A percentile compares a stretch with the other conserved stretches of the same genome.
phyloP scores from a whole-genome alignment of 805 yeast species.

The Candida nemodendra region DNA sequence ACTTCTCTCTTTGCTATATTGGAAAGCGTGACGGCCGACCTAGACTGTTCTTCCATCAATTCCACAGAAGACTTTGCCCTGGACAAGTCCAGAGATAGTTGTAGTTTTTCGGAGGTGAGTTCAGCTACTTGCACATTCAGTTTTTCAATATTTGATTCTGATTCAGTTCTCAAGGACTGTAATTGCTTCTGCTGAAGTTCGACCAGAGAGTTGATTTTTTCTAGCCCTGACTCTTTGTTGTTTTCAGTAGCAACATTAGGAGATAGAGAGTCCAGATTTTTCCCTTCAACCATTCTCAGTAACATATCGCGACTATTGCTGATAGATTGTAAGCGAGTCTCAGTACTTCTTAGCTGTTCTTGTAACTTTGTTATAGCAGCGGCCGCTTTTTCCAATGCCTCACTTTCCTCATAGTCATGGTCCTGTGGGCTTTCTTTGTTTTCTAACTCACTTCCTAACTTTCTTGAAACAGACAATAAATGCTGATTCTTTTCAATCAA shows the following conservation, averaged over 20 bases:
- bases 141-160: slow-evolving; percentile 42
- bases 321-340: slow-evolving; percentile 51
- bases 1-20: slow-evolving; percentile 45
- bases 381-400: slow-evolving; percentile 45
- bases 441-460: slow-evolving; percentile 71
- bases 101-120: slow-evolving; percentile 42
- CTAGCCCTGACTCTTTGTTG: slow-evolving; percentile 6
- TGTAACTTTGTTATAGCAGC: slow-evolving; percentile 65
- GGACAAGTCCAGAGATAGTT: slow-evolving; percentile 49
- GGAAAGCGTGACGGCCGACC: slow-evolving; percentile 39
- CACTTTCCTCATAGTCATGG: slow-evolving; percentile 39
- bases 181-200: slow-evolving; percentile 34
- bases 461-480: slow-evolving; percentile 64
- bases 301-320: slow-evolving; percentile 71
- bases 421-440: slow-evolving; percentile 51
- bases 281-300: slow-evolving; percentile 31
- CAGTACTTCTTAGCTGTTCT: slow-evolving; percentile 52
- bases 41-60: slow-evolving; percentile 51
- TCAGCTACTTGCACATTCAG: slow-evolving; percentile 46
- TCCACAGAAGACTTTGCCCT: slow-evolving; percentile 53
- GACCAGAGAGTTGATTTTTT: slow-evolving; percentile 19
- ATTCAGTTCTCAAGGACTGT: slow-evolving; percentile 42
- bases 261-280: neutral
- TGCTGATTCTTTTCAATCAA: slow-evolving; percentile 75
- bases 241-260: slow-evolving; percentile 23